Evolutionary conservation across 495 filamentous ascomycete genomes (phyloP).

Genomic region (Penicillium atrosanguineum): DNA sequence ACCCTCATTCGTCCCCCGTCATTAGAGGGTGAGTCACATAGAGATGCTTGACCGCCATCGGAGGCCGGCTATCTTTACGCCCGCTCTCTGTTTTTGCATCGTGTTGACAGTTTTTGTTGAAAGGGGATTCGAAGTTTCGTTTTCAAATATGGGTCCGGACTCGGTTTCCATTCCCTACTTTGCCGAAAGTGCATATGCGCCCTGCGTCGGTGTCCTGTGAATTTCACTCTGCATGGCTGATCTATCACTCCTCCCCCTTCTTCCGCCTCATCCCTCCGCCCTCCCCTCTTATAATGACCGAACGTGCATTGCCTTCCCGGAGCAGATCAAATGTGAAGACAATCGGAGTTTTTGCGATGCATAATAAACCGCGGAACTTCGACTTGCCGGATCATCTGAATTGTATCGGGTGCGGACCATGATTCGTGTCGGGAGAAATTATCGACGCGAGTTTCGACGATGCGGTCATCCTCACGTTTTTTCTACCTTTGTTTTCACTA

Average conservation of each 20-base stretch:
- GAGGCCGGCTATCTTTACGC: slow-evolving; percentile 8
- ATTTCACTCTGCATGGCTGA: slow-evolving; percentile 7
- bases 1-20: slow-evolving; percentile 44
- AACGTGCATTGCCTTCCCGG: slow-evolving; percentile 3
- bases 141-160: slow-evolving; percentile 15
- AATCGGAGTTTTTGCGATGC: slow-evolving; percentile 36
- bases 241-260: not conserved
- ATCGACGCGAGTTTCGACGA: slow-evolving; percentile 10
- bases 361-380: slow-evolving; percentile 42
- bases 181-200: slow-evolving; percentile 12
- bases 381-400: slow-evolving; percentile 6
- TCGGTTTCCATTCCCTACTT: slow-evolving; percentile 14
- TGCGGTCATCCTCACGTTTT: slow-evolving; percentile 12
- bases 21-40: slow-evolving; percentile 42
- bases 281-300: not conserved
- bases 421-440: slow-evolving; percentile 6
- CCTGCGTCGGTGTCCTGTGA: slow-evolving; percentile 19
- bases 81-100: slow-evolving; percentile 2
- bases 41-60: slow-evolving; percentile 12
- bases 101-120: slow-evolving; percentile 23
- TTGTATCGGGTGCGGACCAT: not conserved
- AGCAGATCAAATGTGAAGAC: not conserved
- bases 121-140: slow-evolving; percentile 19
- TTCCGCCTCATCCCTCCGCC: not conserved
- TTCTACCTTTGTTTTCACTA: slow-evolving; percentile 9